These are phyloP conservation scores for Raffaelea ambrosiae DNA, from an alignment of 2,329 filamentous ascomycete species.

Conservation along the genomic window DNA sequence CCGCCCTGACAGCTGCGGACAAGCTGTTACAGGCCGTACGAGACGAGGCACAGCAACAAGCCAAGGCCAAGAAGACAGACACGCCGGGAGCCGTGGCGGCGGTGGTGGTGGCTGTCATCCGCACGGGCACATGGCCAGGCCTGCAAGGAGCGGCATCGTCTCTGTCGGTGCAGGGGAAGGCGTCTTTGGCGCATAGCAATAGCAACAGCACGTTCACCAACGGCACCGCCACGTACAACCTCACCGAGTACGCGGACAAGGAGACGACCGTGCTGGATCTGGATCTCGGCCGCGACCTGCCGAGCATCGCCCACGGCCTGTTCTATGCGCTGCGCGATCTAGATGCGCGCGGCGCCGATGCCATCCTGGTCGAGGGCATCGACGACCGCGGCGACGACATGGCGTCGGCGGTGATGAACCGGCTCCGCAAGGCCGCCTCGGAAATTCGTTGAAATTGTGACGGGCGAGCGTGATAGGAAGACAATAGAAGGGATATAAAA, in stretches of 20 bases:
- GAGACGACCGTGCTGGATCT: slow-evolving; percentile 55
- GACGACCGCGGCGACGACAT: slow-evolving; percentile 72
- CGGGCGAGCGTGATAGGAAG: not conserved
- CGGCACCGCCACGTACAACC: slow-evolving; percentile 17
- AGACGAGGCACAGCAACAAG: no score
- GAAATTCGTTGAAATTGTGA: slow-evolving; percentile 36
- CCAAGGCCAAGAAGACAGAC: no score
- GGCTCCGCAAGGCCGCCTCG: slow-evolving; percentile 68
- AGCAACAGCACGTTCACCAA: slow-evolving; percentile 13
- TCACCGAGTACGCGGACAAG: slow-evolving; percentile 32
- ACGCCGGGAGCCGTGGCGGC: not conserved
- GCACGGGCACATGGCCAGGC: slow-evolving; percentile 46
- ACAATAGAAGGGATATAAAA: no score
- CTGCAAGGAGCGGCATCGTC: slow-evolving; percentile 6
- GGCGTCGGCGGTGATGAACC: slow-evolving; percentile 80
- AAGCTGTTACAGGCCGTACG: no score
- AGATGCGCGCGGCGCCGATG: slow-evolving; percentile 68
- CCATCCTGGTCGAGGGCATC: slow-evolving; percentile 88
- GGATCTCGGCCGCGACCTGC: slow-evolving; percentile 59
- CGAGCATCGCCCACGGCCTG: slow-evolving; percentile 72
- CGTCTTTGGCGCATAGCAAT: no score
- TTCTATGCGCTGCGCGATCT: slow-evolving; percentile 83
- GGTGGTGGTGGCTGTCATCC: slow-evolving; percentile 39
- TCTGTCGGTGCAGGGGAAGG: not conserved
- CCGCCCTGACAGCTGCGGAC: no score